Base-by-base conservation (phyloP, 805 yeast genomes). In the Candida ovalis region DNA sequence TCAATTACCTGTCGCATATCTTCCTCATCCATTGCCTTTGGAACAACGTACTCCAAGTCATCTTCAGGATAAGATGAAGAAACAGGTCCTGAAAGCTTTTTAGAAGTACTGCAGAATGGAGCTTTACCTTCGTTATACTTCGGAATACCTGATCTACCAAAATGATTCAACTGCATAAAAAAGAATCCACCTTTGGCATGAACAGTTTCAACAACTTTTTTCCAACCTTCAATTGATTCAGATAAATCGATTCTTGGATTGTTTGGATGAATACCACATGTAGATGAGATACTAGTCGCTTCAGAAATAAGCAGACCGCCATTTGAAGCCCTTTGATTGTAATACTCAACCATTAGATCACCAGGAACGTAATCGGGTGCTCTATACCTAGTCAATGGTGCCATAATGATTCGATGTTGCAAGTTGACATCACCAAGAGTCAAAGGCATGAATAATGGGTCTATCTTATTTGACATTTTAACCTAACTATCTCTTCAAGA, bases 341-440 rank as follows among this genome's bases (percentile, higher is more conserved):
- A 70, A 48, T 68, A 63, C 44, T 65, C 54, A 4, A 61, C 49
- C 48, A 51, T 50, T 18, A 68, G 46, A 32, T 67, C 67, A 1
- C 68, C 61, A 3, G 74, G 73, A 6, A 57, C 49, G 43, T 24
- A 36, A n/a, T 59, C 50, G 4, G 58, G 56, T 37, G 69, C 66
- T 42, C 81, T 64, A 48, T 56, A 43, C 49, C 82, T 66, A 23
- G 81, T 77, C 52, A 76, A 60, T 17, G 83, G 82, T 2, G 81
- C 75, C 42, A 69, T 53, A 4, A 66, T 75, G 19, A 75, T 56
- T 39, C 79, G 61, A 60, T 76, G 71, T 15, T 58, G 42, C 39
- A 74, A 50, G n/a, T 50, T 47, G 25, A 56, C 49, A 41, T 63
- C 53, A 41, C 76, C 76, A 44, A 75, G 51, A 51, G 66, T 61